Percentiles rank a stretch among this genome's conserved stretches.
These are phyloP conservation scores for Pistacia atlantica DNA, from an alignment of 345 rosid genomes.

Conservation along the genomic window DNA sequence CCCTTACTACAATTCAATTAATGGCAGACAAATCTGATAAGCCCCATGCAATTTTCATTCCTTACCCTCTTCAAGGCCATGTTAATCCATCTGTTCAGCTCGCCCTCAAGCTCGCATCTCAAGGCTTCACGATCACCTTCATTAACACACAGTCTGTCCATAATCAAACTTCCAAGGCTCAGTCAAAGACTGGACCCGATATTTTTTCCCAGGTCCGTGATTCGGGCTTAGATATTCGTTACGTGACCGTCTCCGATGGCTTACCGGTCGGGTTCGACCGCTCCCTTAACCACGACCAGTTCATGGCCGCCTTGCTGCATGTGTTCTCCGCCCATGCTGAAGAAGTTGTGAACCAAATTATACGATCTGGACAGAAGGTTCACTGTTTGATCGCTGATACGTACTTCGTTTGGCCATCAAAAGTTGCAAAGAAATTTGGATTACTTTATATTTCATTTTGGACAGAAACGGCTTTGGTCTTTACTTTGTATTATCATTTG, in stretches of 20 bases:
- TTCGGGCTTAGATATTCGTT: constrained; percentile 50
- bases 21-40: constrained; percentile 37
- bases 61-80: constrained; percentile 48
- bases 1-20: neutral
- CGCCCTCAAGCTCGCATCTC: constrained; percentile 45
- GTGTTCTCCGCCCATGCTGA: constrained; percentile 60
- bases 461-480: constrained; percentile 71
- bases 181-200: constrained; percentile 21
- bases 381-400: constrained; percentile 62
- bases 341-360: constrained; percentile 33
- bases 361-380: constrained; percentile 35
- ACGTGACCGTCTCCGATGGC: constrained; percentile 57
- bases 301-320: constrained; percentile 52
- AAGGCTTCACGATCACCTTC: constrained; percentile 55
- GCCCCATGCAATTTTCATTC: constrained; percentile 39
- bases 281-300: constrained; percentile 60
- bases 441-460: constrained; percentile 60
- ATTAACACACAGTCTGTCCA: constrained; percentile 64
- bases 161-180: constrained; percentile 42
- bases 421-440: constrained; percentile 49
- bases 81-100: constrained; percentile 46
- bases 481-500: constrained; percentile 52
- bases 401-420: constrained; percentile 62
- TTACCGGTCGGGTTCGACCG: constrained; percentile 59
- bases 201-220: constrained; percentile 39